Base-by-base conservation (phyloP, 371 early-diverging fungal species). In the Blakeslea trispora region DNA sequence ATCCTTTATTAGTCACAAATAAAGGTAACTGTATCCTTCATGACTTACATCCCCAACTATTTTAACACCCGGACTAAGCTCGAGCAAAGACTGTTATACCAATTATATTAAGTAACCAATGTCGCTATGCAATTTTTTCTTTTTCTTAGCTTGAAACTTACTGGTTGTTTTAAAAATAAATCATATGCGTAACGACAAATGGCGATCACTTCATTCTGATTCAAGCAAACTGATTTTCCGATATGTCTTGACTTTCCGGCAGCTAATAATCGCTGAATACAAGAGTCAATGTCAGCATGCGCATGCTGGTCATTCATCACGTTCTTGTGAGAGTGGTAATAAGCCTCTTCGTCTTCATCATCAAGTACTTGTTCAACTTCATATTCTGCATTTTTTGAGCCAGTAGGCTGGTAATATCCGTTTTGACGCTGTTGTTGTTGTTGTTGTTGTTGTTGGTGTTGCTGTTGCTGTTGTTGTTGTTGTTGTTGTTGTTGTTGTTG, bases 31-130 rank as follows among this genome's bases (percentile, higher is more conserved):
- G 24, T 17, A 9, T n/a, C 11, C 28, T 10, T 11, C 9, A 4
- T 21, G 11, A 11, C 21, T 28, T 66, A 61, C 92, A 70, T 98
- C 98, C 17, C 95, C 91, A 68, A 82, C 91, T 81, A 99, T 89
- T 69, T 98, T 98, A 49, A 98, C 91, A 19, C 96, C 95, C 6
- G 98, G 90, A 39, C 88, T 87, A 45, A 99, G 76, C 68, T 98
- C 97, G 18, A 99, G 74, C 45, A 99, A 81, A 2, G 93, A 82
- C 52, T 77, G 45, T 28, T 47, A 40, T 13, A 31, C 44, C 4
- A 32, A 22, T 14, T 46, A 40, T 3, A 3, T 5, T 40, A 11
- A 10, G 11, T 40, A 10, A 11, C 21, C 43, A 7, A 51, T 19
- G 23, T 28, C 7, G 28, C 3, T 28, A 5, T 28, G 28, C 3